A percentile compares a stretch with the other conserved stretches of the same genome.
Evolutionary conservation across 768 basidiomycete species (phyloP).

Genomic region (Paxillus rubicundulus): DNA sequence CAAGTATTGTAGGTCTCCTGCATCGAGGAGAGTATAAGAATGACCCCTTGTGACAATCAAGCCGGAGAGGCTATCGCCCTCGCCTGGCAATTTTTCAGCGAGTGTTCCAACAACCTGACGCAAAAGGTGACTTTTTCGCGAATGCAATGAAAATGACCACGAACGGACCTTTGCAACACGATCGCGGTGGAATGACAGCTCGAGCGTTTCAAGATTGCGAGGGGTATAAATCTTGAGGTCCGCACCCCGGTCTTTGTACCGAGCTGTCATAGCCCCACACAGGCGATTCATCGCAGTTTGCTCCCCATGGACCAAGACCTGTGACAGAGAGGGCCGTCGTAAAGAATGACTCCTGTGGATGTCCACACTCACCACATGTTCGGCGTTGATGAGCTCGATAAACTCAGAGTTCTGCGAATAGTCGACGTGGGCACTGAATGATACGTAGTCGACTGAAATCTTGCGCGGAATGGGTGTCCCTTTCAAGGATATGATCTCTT

Average conservation of each 20-base stretch:
- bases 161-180: conserved; percentile 79
- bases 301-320: conserved; percentile 95
- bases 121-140: background rate
- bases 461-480: conserved; percentile 79
- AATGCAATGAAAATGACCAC: background rate
- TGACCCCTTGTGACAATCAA: conserved; percentile 88
- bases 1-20: conserved; percentile 83
- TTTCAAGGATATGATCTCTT: conserved; percentile 76
- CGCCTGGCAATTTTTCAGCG: conserved; percentile 68
- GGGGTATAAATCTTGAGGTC: conserved; percentile 95
- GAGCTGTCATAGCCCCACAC: conserved; percentile 74
- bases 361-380: conserved; percentile 68
- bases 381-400: conserved; percentile 86
- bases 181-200: conserved; percentile 83
- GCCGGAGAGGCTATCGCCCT: conserved; percentile 75
- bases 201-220: conserved; percentile 82
- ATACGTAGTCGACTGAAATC: conserved; percentile 90
- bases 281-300: conserved; percentile 88
- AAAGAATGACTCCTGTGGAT: background rate
- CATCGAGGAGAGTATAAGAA: conserved; percentile 90
- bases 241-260: conserved; percentile 82
- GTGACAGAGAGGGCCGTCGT: background rate
- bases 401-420: conserved; percentile 95
- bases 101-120: conserved; percentile 83
- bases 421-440: conserved; percentile 96